phyloP scores from a whole-genome alignment of 208 protist species.

The Leishmania amazonensis region DNA sequence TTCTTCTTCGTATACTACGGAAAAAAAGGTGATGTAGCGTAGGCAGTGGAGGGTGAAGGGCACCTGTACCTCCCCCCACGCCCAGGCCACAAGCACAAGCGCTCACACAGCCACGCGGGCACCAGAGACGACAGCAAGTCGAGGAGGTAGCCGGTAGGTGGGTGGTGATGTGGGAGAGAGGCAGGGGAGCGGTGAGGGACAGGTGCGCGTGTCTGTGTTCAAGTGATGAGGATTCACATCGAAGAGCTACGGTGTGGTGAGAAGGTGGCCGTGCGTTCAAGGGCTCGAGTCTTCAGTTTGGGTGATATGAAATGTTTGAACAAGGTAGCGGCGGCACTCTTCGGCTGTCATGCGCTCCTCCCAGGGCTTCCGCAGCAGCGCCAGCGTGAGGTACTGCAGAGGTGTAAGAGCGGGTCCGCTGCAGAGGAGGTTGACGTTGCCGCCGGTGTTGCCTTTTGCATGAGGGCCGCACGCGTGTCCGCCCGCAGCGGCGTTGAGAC shows the following conservation, averaged over 20 bases:
- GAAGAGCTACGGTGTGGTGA: not conserved
- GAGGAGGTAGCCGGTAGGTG: not conserved
- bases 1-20: not conserved
- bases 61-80: not conserved
- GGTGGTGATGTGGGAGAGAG: not conserved
- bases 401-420: not conserved
- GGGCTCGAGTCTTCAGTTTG: conserved; percentile 8
- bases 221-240: not conserved
- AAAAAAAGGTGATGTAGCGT: not conserved
- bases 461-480: not conserved
- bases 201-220: not conserved
- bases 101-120: not conserved
- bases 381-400: conserved; percentile 55
- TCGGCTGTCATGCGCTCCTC: conserved; percentile 67
- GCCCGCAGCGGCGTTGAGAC: not conserved
- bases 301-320: conserved; percentile 48
- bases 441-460: not conserved
- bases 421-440: not conserved
- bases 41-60: not conserved
- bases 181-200: not conserved
- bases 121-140: not conserved
- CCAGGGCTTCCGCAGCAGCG: conserved; percentile 45
- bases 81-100: not conserved
- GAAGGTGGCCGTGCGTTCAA: not conserved
- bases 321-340: conserved; percentile 50